Evolutionary conservation across 2,329 filamentous ascomycete species (phyloP), one percentile per base, ranked within the genome.

Genomic region (Botrytis hyacinthi): DNA sequence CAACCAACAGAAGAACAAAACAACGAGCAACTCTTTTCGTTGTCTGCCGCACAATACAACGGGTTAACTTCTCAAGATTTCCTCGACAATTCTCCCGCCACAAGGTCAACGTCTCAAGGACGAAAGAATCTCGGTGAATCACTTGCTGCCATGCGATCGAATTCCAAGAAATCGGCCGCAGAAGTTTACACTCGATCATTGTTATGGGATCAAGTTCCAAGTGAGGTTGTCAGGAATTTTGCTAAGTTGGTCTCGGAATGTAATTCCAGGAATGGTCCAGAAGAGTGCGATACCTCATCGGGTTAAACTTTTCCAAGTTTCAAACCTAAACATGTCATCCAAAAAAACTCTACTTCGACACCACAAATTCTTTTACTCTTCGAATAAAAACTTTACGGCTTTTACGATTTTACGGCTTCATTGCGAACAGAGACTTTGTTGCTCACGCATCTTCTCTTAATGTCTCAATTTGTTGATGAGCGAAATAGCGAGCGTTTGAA

Each of bases 151-250:
- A 93, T 97, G 90, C 91, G 93, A 77, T 85, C 85, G 78, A 89
- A 87, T 79, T 88, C 87, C 80, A 93, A 93, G 83, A 89, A 92
- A 78, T 88, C 89, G 70, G 92, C 91, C 66, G 93, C 95, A 73
- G 94, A 98, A 79, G 93, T 98, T 60, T 97, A 97, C 84, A 97
- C 95, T 48, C 89, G 95, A 73, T 97, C 94, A 76, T 87, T 98
- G 75, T 90, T 98, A 73, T 97, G 94, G 93, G 94, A 98, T 80
- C 93, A 95, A 83, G 95, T 98, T 78, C 95, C 96, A 22, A 88
- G 90, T 78, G 94, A 98, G 77, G 94, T 98, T 67, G 94, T 99
- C 71, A 90, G 91, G 78, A 94, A 95, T 82, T 98, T 98, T 85
- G 93, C 93, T 79, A 93, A 93, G 83, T 94, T 97, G 88, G 92